Evolutionary conservation across 169 alveolate species (phyloP).

Genomic region (Plasmodium knowlesi): DNA sequence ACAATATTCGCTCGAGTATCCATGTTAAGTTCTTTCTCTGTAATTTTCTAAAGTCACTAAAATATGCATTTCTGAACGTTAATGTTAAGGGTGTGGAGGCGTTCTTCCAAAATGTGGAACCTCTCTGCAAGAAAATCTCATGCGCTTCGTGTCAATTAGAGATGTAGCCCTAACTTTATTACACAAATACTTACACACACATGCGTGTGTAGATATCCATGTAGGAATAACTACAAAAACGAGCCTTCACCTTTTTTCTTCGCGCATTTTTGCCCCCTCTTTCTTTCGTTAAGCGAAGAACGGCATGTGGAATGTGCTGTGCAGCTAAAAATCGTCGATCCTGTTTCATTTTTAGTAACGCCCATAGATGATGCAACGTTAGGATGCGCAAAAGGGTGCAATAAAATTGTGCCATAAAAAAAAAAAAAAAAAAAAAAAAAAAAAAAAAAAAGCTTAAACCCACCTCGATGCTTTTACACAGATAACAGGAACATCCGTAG

Average conservation of each 20-base stretch:
- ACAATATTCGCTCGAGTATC: conserved; percentile 57
- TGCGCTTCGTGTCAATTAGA: not conserved
- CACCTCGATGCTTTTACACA: not conserved
- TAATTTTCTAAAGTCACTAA: not conserved
- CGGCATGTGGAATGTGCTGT: not conserved
- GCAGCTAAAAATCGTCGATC: not conserved
- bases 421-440: too few species aligned
- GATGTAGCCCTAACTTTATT: not conserved
- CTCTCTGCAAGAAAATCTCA: not conserved
- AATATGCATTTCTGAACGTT: not conserved
- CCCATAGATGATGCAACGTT: not conserved
- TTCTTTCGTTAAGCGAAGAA: not conserved
- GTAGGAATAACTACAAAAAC: not conserved
- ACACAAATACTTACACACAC: not conserved
- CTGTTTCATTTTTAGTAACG: not conserved
- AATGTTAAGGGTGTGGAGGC: not conserved
- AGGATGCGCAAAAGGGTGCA: not conserved
- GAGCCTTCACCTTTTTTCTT: not conserved
- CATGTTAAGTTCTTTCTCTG: conserved; percentile 39
- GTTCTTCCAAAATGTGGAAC: not conserved
- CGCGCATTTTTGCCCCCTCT: not conserved
- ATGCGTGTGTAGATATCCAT: not conserved
- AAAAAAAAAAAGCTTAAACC: not conserved
- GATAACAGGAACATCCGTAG: not conserved
- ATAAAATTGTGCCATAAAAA: too few species aligned